Evolutionary conservation across 306 rosid genomes (phyloP).

Genomic region (Glycine tomentella): DNA sequence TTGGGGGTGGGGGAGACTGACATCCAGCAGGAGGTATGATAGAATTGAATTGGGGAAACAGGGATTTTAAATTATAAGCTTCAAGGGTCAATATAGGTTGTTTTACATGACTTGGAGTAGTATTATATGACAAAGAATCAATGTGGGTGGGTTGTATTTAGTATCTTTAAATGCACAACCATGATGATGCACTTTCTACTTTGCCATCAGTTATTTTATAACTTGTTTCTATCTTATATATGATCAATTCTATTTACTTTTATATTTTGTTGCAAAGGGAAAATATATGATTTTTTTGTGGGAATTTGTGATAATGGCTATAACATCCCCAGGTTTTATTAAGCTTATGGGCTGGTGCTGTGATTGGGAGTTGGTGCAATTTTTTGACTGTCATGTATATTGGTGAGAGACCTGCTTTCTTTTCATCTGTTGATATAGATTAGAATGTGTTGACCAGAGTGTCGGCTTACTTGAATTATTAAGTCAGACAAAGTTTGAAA

Average conservation of each 20-base stretch:
- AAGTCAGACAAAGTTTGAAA: background rate
- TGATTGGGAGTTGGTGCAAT: conserved; percentile 92
- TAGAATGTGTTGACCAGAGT: conserved; percentile 4
- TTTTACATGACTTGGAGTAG: no score
- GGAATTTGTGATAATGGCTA: conserved; percentile 46
- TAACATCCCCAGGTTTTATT: conserved; percentile 57
- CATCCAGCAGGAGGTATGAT: no score
- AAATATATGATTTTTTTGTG: background rate
- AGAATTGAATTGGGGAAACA: no score
- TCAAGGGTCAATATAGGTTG: no score
- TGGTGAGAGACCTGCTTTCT: conserved; percentile 64
- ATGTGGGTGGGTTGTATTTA: no score
- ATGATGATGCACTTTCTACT: no score
- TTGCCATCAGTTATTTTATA: no score
- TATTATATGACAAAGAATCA: no score
- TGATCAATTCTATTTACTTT: conserved; percentile 13
- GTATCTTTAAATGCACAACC: no score
- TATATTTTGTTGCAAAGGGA: conserved; percentile 8
- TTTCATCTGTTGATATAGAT: conserved; percentile 20
- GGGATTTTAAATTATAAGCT: no score
- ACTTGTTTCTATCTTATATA: background rate
- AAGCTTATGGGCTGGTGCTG: conserved; percentile 78
- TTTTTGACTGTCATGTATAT: conserved; percentile 85
- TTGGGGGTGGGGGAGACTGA: no score
- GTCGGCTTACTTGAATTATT: background rate